Evolutionary conservation across 768 basidiomycete species (phyloP), one percentile per base, ranked within the genome.

Genomic region (Russula sp.): DNA sequence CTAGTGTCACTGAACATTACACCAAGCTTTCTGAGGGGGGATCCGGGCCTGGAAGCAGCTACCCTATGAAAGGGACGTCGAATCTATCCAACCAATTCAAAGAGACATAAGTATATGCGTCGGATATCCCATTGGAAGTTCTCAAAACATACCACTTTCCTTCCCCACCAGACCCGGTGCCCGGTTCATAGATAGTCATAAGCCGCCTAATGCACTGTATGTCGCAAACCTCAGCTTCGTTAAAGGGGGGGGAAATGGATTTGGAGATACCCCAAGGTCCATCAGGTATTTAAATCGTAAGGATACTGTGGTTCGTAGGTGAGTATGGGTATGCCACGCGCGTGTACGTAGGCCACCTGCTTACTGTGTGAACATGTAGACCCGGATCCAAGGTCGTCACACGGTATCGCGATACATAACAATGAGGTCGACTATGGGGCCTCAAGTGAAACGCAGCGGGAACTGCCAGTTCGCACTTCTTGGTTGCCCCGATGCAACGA

Each of bases 101-200:
- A 51, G 20, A 44, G 27, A 22, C 13, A 22, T 32, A 27, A 63
- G 22, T 63, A 53, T 63, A 63, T 63, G 62, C 62, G 62, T 39
- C 7, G 16, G 42, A 57, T 39, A 37, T 47, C 32, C 39, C 31
- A 63, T 32, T 13, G 13, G 37, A 42, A 34, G 22, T 16, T 1
- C 13, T 27, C 6, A 27, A 37, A 31, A 53, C 56, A 37, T 53
- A 63, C 50, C 18, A 11, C 27, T 22, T 52, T 18, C 50, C 4
- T 6, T 11, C 18, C n/a, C 45, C 27, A 32, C 18, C 39, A 20
- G 55, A 50, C n/a, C 16, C 18, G n/a, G 50, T 57, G 32, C 14
- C n/a, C 14, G 31, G 11, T 27, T 51, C 34, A 35, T 31, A 14
- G 18, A 1, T 18, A 16, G 16, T 27, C 9, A 27, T 52, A 32